A percentile compares a stretch with the other conserved stretches of the same genome.
phyloP scores from a whole-genome alignment of 148 eudicot genomes.

The Vaccinium corymbosum region DNA sequence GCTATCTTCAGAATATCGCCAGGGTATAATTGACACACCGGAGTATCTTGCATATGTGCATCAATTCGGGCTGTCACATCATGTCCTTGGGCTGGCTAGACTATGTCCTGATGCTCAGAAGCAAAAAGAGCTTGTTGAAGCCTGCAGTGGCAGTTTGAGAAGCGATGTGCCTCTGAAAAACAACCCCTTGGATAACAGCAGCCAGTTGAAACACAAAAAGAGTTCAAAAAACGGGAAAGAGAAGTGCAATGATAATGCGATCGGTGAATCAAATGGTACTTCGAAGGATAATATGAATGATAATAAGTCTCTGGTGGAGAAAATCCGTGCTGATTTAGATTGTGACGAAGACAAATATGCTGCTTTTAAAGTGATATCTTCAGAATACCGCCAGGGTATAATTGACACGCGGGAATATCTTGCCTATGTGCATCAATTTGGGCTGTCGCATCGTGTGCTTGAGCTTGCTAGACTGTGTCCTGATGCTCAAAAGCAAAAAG shows the following conservation, averaged over 20 bases:
- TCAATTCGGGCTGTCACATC: slow-evolving; percentile 76
- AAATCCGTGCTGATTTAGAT: slow-evolving; percentile 58
- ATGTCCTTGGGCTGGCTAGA: slow-evolving; percentile 70
- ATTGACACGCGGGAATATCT: slow-evolving; percentile 61
- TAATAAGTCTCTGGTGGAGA: slow-evolving; percentile 51
- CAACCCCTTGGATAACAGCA: slow-evolving; percentile 28
- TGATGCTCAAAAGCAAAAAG: slow-evolving; percentile 65
- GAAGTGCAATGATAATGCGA: slow-evolving; percentile 34
- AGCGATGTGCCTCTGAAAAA: slow-evolving; percentile 33
- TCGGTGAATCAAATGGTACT: slow-evolving; percentile 34
- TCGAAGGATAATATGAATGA: slow-evolving; percentile 39
- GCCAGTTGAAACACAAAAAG: slow-evolving; percentile 30
- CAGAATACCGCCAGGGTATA: slow-evolving; percentile 62
- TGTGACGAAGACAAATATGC: slow-evolving; percentile 57
- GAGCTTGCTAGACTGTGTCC: slow-evolving; percentile 78
- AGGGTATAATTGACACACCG: slow-evolving; percentile 53
- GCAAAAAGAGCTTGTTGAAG: slow-evolving; percentile 69
- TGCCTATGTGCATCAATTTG: slow-evolving; percentile 59
- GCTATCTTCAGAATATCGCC: slow-evolving; percentile 67
- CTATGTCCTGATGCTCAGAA: slow-evolving; percentile 65
- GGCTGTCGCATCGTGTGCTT: slow-evolving; percentile 68
- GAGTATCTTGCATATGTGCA: slow-evolving; percentile 56
- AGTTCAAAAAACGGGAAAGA: slow-evolving; percentile 55
- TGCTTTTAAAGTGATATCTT: slow-evolving; percentile 60
- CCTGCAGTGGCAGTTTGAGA: slow-evolving; percentile 37